phyloP scores from a whole-genome alignment of 805 yeast species.

The Starmerella stigmatis region DNA sequence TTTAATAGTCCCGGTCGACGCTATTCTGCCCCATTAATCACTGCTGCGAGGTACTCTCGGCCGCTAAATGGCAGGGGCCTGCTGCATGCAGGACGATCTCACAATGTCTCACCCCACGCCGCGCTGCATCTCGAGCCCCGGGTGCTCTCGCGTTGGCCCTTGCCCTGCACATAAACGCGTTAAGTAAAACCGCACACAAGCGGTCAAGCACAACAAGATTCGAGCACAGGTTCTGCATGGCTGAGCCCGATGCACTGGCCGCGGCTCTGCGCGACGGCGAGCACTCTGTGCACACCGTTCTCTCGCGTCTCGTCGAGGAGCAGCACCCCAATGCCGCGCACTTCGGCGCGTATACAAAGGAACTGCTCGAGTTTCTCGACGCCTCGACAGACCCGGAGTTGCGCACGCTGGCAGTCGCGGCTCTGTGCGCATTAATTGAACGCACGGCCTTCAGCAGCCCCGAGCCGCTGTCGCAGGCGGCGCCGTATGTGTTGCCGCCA shows the following conservation, averaged over 20 bases:
- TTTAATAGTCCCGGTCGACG: no score
- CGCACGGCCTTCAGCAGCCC: slow-evolving; percentile 2
- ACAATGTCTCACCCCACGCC: neutral
- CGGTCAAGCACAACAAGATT: neutral
- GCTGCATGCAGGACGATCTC: no score
- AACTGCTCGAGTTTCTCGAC: neutral
- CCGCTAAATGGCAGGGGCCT: no score
- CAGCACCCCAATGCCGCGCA: neutral
- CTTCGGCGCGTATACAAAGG: neutral
- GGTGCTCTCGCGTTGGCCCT: slow-evolving; percentile 5
- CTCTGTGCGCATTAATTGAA: neutral
- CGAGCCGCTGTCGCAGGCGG: neutral
- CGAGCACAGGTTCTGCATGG: neutral
- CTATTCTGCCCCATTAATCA: no score
- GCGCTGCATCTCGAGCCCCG: neutral
- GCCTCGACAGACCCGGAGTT: neutral
- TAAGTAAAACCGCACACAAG: neutral
- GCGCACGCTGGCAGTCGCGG: neutral
- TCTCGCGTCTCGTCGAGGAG: neutral
- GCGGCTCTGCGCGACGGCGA: neutral
- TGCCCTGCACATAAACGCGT: neutral
- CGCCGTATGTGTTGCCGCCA: slow-evolving; percentile 2
- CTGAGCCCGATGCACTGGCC: neutral
- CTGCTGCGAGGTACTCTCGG: no score
- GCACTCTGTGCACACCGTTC: neutral